phyloP scores from a whole-genome alignment of 2,329 filamentous ascomycete genomes.

The Xylariaceae sp. region DNA sequence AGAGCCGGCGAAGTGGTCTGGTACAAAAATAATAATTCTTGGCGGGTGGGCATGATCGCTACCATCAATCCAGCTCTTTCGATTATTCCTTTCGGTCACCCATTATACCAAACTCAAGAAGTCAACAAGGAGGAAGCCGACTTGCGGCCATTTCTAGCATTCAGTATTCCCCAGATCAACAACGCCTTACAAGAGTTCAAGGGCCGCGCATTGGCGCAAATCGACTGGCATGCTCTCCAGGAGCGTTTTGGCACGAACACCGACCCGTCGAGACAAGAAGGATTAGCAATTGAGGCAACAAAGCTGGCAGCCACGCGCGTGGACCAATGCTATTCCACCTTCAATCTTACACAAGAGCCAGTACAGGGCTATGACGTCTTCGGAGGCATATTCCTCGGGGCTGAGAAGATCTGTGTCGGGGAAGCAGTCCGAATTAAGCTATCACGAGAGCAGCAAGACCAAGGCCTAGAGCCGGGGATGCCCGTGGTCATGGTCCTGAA shows the following conservation, averaged over 20 bases:
- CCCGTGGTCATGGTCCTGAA: constrained; percentile 25
- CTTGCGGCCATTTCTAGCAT: constrained; percentile 58
- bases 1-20: constrained; percentile 57
- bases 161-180: constrained; percentile 53
- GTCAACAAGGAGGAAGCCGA: constrained; percentile 49
- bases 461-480: constrained; percentile 16
- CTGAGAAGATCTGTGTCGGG: constrained; percentile 54
- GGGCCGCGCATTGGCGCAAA: constrained; percentile 48
- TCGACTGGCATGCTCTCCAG: constrained; percentile 50
- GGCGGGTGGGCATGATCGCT: constrained; percentile 54
- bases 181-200: constrained; percentile 45
- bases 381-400: constrained; percentile 57
- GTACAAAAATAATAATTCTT: constrained; percentile 54
- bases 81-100: constrained; percentile 51
- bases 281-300: constrained; percentile 55
- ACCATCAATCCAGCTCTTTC: constrained; percentile 30
- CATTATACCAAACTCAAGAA: constrained; percentile 45
- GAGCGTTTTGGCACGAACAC: constrained; percentile 38
- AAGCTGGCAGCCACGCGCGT: constrained; percentile 57
- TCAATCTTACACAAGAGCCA: constrained; percentile 46
- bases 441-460: constrained; percentile 19
- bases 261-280: constrained; percentile 48
- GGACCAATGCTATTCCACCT: constrained; percentile 57
- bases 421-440: constrained; percentile 54
- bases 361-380: constrained; percentile 43